Conservation (phyloP, 179 eudicot genomes). For the Silene vulgaris region DNA sequence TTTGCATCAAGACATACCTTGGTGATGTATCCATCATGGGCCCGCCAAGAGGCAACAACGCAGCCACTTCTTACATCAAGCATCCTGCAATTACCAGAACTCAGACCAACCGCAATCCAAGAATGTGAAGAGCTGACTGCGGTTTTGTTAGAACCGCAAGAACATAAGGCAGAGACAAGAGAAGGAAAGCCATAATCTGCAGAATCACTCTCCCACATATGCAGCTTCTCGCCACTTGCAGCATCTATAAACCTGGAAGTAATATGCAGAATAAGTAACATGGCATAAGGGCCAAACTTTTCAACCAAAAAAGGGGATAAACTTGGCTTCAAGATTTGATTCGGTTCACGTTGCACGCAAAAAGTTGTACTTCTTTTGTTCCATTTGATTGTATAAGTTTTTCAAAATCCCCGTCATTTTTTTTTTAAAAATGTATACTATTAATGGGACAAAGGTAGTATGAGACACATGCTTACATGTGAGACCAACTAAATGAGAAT, state of each 20-base stretch:
- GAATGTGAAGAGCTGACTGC: constrained; percentile 46
- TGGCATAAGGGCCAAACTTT: not conserved
- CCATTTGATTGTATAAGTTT: not conserved
- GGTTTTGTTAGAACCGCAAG: constrained; percentile 61
- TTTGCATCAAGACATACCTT: constrained; percentile 46
- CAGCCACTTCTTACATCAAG: constrained; percentile 87
- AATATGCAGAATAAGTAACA: constrained; percentile 8
- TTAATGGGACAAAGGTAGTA: not conserved
- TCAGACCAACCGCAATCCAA: constrained; percentile 85
- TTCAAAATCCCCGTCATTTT: not conserved
- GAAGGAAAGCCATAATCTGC: constrained; percentile 60
- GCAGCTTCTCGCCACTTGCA: constrained; percentile 73
- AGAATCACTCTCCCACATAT: constrained; percentile 75
- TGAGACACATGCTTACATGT: not conserved
- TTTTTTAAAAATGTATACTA: not conserved
- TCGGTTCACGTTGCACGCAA: not conserved
- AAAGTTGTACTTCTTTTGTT: not conserved
- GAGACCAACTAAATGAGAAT: not conserved
- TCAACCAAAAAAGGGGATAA: not conserved
- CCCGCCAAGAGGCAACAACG: constrained; percentile 82
- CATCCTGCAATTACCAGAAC: constrained; percentile 84
- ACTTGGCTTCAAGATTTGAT: constrained; percentile 4
- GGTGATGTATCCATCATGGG: constrained; percentile 92
- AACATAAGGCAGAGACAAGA: constrained; percentile 77
- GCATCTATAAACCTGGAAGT: constrained; percentile 73